These are phyloP conservation scores for Botrytis cinerea DNA, from an alignment of 2,329 filamentous ascomycete genomes.

Conservation along the genomic window DNA sequence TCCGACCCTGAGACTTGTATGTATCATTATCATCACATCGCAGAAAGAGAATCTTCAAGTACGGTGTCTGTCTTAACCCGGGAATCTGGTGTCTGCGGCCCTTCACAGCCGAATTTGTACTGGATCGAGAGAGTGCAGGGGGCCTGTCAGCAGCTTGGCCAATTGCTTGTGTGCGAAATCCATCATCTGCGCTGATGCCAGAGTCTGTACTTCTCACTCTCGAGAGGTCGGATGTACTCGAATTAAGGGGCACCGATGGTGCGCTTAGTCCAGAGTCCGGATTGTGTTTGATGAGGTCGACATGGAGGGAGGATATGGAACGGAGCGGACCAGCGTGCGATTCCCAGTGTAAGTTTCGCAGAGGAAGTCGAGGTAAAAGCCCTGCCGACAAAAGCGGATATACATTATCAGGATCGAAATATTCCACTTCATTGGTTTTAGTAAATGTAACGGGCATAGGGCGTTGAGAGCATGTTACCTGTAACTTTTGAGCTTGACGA, in stretches of 20 bases:
- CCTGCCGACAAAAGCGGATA: conserved; percentile 80
- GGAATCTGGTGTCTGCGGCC: conserved; percentile 90
- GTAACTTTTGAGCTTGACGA: conserved; percentile 77
- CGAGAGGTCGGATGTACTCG: conserved; percentile 40
- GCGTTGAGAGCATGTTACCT: conserved; percentile 49
- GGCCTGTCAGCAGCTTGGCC: conserved; percentile 43
- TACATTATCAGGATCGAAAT: conserved; percentile 88
- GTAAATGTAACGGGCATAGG: conserved; percentile 14
- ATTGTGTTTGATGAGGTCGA: conserved; percentile 72
- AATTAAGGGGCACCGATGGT: conserved; percentile 42
- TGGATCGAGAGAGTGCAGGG: conserved; percentile 30
- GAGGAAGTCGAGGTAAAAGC: conserved; percentile 74
- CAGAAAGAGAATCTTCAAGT: conserved; percentile 85
- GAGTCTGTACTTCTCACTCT: conserved; percentile 44
- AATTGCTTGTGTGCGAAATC: conserved; percentile 59
- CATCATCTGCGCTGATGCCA: conserved; percentile 51
- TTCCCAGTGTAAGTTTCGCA: conserved; percentile 96
- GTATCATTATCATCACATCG: conserved; percentile 94
- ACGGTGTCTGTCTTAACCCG: conserved; percentile 87
- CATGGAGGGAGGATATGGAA: conserved; percentile 89
- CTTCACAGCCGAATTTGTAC: conserved; percentile 44
- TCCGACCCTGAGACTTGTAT: conserved; percentile 79
- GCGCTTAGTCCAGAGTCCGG: conserved; percentile 47
- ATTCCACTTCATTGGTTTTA: conserved; percentile 68
- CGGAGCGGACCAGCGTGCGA: conserved; percentile 87